Percentiles rank a stretch among this genome's conserved stretches.
phyloP scores from a whole-genome alignment of 768 basidiomycete species.

The Tephrocybe rancida region DNA sequence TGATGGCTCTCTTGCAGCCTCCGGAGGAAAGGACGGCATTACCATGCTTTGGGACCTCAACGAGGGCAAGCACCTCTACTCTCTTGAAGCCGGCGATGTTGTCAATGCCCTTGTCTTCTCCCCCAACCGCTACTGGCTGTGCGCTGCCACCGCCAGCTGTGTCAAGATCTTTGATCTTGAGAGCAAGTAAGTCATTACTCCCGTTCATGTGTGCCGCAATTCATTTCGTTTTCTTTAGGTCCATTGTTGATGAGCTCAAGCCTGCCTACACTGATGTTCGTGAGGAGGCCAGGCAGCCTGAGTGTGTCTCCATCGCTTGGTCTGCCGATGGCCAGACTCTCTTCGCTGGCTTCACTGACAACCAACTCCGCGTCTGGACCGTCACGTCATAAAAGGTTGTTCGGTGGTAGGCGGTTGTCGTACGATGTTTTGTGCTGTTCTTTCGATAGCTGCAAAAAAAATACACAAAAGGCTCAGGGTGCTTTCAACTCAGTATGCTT shows the following conservation, averaged over 20 bases:
- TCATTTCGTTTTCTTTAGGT: constrained; percentile 45
- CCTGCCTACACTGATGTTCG: constrained; percentile 85
- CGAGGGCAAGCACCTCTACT: constrained; percentile 99
- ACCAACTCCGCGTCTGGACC: constrained; percentile 91
- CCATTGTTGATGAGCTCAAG: constrained; percentile 98
- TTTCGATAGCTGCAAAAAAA: constrained; percentile 24
- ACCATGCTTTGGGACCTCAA: constrained; percentile 99
- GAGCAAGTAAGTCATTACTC: constrained; percentile 80
- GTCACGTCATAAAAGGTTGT: constrained; percentile 60
- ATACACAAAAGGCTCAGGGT: constrained; percentile 30
- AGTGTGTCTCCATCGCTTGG: constrained; percentile 98
- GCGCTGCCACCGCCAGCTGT: constrained; percentile 95
- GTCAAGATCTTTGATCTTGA: constrained; percentile 99
- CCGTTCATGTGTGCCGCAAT: background rate
- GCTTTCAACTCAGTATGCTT: constrained; percentile 11
- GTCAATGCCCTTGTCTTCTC: constrained; percentile 99
- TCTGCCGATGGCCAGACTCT: constrained; percentile 97
- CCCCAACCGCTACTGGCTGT: constrained; percentile 99
- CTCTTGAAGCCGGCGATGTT: constrained; percentile 95
- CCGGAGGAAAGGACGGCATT: constrained; percentile 99
- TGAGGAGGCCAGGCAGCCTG: constrained; percentile 75
- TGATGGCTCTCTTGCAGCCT: constrained; percentile 97
- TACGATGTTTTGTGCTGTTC: constrained; percentile 20
- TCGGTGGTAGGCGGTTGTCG: constrained; percentile 19
- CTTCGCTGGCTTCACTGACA: constrained; percentile 96